Evolutionary conservation across 2,329 filamentous ascomycete genomes (phyloP).

Genomic region (Trichoderma atroviride): DNA sequence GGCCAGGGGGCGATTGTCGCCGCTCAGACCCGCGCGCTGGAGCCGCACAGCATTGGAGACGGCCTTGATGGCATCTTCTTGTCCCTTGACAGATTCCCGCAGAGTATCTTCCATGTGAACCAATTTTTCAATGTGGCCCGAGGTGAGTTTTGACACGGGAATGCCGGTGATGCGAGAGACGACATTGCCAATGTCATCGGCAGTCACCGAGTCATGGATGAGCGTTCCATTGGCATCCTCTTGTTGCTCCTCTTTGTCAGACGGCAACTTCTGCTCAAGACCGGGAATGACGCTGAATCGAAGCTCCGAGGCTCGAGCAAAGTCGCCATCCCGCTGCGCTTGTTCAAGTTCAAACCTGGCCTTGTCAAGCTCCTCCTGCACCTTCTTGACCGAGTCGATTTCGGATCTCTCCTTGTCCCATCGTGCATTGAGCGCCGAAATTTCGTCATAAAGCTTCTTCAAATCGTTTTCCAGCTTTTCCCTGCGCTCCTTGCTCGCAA

Average conservation of each 20-base stretch:
- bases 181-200: constrained; percentile 91
- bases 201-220: constrained; percentile 91
- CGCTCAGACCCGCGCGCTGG: constrained; percentile 88
- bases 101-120: constrained; percentile 94
- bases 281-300: constrained; percentile 84
- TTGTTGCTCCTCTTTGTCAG: constrained; percentile 61
- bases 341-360: constrained; percentile 84
- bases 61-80: constrained; percentile 89
- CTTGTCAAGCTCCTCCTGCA: constrained; percentile 85
- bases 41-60: constrained; percentile 92
- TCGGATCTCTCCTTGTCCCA: constrained; percentile 91
- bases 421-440: constrained; percentile 70
- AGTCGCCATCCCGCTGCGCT: constrained; percentile 85
- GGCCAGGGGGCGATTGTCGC: constrained; percentile 87
- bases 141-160: constrained; percentile 87
- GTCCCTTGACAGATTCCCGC: constrained; percentile 80
- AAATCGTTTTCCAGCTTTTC: constrained; percentile 82
- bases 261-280: constrained; percentile 77
- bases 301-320: constrained; percentile 86
- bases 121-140: constrained; percentile 90
- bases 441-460: constrained; percentile 76
- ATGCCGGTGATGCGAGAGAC: constrained; percentile 92
- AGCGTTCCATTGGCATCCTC: constrained; percentile 55
- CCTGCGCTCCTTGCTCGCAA: constrained; percentile 82
- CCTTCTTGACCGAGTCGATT: constrained; percentile 83